Evolutionary conservation across 1,284 basidiomycete species (phyloP).

Genomic region (Neonothopanus nambi): DNA sequence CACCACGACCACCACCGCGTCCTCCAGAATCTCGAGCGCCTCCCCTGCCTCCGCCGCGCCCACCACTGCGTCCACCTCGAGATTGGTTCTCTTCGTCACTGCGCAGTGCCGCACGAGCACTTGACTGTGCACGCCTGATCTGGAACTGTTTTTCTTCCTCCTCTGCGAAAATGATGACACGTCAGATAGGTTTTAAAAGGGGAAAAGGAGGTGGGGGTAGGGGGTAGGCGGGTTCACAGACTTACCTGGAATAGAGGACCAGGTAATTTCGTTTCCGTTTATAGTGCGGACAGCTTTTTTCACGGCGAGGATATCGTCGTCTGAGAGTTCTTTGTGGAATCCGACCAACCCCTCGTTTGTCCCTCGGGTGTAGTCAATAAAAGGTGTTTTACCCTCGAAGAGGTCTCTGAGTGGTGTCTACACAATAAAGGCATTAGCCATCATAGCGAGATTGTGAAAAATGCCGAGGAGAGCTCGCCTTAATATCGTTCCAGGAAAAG

Average conservation of each 20-base stretch:
- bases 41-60: slow-evolving; percentile 43
- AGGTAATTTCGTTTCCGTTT: slow-evolving; percentile 60
- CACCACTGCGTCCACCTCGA: slow-evolving; percentile 40
- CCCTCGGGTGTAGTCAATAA: slow-evolving; percentile 67
- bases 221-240: too few species aligned
- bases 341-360: slow-evolving; percentile 71
- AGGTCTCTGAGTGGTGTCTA: slow-evolving; percentile 75
- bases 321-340: slow-evolving; percentile 66
- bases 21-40: slow-evolving; percentile 40
- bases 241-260: slow-evolving; percentile 63
- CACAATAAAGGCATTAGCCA: neutral
- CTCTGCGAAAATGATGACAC: slow-evolving; percentile 35
- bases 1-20: slow-evolving; percentile 35
- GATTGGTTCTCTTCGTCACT: slow-evolving; percentile 26
- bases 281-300: slow-evolving; percentile 63
- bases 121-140: slow-evolving; percentile 66
- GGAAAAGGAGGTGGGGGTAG: slow-evolving; percentile 10
- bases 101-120: slow-evolving; percentile 52
- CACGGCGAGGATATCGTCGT: slow-evolving; percentile 65
- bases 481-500: slow-evolving; percentile 69
- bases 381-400: slow-evolving; percentile 68
- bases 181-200: neutral
- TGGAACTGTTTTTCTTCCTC: slow-evolving; percentile 69
- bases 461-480: slow-evolving; percentile 42
- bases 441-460: neutral